Percentiles rank a stretch among this genome's conserved stretches.
Conservation (phyloP, 1,139 yeast genomes). For the Scheffersomyces segobiensis region DNA sequence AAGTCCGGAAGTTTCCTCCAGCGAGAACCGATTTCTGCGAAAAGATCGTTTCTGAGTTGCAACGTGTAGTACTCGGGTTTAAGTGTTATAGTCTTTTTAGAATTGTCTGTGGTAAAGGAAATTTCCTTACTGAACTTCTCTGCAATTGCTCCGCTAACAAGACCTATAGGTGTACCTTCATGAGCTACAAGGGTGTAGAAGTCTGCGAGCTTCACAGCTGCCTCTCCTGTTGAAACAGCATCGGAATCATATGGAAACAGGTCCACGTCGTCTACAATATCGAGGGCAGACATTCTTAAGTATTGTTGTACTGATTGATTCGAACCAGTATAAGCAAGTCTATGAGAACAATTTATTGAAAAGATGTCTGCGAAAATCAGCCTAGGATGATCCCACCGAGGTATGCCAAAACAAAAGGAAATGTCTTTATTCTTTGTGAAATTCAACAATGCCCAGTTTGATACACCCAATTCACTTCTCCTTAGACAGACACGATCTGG, state of each 20-base stretch:
- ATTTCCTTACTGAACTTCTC: slow-evolving; percentile 24
- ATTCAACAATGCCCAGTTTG: background rate
- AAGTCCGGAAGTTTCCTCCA: slow-evolving; percentile 45
- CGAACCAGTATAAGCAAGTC: too few relatives aligned
- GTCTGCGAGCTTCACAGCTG: background rate
- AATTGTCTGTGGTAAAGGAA: slow-evolving; percentile 36
- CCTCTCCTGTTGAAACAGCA: background rate
- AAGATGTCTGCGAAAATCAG: too few relatives aligned
- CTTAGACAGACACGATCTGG: background rate
- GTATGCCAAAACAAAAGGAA: background rate
- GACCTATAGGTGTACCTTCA: slow-evolving; percentile 56
- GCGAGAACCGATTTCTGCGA: slow-evolving; percentile 42
- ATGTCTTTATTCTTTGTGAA: background rate
- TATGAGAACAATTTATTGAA: too few relatives aligned
- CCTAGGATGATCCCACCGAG: background rate
- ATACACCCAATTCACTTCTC: background rate
- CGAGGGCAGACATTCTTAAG: background rate
- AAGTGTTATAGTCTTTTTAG: slow-evolving; percentile 36
- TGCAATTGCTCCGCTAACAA: slow-evolving; percentile 49
- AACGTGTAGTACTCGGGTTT: slow-evolving; percentile 36
- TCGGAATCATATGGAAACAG: slow-evolving; percentile 39
- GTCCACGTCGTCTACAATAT: slow-evolving; percentile 46
- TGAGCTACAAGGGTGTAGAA: slow-evolving; percentile 50
- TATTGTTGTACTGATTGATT: background rate
- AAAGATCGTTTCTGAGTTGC: slow-evolving; percentile 46